Evolutionary conservation across 2,329 filamentous ascomycete species (phyloP), one percentile per base, ranked within the genome.

Genomic region (Fusarium pseudonygamai): DNA sequence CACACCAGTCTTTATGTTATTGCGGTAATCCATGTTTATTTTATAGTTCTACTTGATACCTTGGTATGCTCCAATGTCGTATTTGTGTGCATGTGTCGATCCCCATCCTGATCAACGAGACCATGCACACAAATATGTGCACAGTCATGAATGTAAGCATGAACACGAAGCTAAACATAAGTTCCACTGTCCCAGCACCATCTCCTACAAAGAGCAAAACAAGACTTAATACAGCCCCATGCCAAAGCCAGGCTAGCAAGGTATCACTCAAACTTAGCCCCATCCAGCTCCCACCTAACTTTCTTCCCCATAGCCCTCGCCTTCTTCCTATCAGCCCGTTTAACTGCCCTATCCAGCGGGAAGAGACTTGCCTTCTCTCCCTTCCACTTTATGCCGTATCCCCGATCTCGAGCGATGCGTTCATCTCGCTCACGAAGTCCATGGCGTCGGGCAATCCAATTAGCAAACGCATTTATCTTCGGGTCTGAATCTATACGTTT

Each of bases 21-120:
- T 42, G 0, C 0, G 22, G 9, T 24, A 4, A 3, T 42, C 9
- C 6, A 7, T n/a, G 22, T 24, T 42, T 6, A 24, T 16, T 16
- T 24, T n/a, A 6, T n/a, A 24, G 40, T 6, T 24, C 9, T 24
- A 7, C 22, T 42, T 42, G 40, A 42, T 16, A 42, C 11, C 5
- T 7, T 42, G 22, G 22, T 42, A n/a, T 11, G 14, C 1, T 14
- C 40, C 22, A 4, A 42, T 36, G 9, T 36, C 9, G 9, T 36
- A 18, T 36, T 18, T 9, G 4, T 36, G 16, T 18, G 9, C 36
- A 36, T 36, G 9, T 10, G 36, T 36, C 36, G 16, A 18, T 18
- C 22, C 4, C 40, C 14, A 24, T 24, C 40, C 3, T 42, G 14
- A 42, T 42, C 40, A 42, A 42, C 9, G 2, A 42, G 40, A 24